phyloP scores from a whole-genome alignment of 2,329 filamentous ascomycete genomes.

The Cyclaneusma minus region DNA sequence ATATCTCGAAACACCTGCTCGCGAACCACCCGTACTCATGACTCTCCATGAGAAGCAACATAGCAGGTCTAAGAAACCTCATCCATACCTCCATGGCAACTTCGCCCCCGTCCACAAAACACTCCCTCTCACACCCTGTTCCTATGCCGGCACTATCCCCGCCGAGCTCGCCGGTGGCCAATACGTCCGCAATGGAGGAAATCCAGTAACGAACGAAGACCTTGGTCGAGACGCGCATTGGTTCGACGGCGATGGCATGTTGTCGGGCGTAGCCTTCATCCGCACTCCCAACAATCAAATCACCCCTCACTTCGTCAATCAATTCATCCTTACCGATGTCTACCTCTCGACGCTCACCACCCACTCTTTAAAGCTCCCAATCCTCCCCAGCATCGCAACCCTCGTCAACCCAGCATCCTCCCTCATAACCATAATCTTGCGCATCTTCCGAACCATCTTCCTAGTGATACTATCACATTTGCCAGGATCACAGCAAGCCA shows the following conservation, averaged over 20 bases:
- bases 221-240: conserved; percentile 49
- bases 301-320: conserved; percentile 50
- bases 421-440: conserved; percentile 30
- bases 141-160: conserved; percentile 42
- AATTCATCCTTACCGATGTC: conserved; percentile 53
- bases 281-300: conserved; percentile 25
- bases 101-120: conserved; percentile 49
- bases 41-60: conserved; percentile 9
- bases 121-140: conserved; percentile 38
- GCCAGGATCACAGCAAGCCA: conserved; percentile 35
- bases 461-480: conserved; percentile 41
- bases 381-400: conserved; percentile 53
- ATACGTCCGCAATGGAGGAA: conserved; percentile 59
- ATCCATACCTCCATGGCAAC: conserved; percentile 45
- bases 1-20: no score
- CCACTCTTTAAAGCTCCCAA: conserved; percentile 31
- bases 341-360: conserved; percentile 37
- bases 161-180: conserved; percentile 51
- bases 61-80: conserved; percentile 10
- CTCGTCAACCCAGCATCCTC: conserved; percentile 43
- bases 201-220: conserved; percentile 47
- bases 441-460: conserved; percentile 39
- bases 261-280: conserved; percentile 48
- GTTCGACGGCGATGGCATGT: conserved; percentile 66
- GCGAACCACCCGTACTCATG: conserved; percentile 9